Conservation (phyloP, 495 filamentous ascomycete species). For the Penicillium taxi region DNA sequence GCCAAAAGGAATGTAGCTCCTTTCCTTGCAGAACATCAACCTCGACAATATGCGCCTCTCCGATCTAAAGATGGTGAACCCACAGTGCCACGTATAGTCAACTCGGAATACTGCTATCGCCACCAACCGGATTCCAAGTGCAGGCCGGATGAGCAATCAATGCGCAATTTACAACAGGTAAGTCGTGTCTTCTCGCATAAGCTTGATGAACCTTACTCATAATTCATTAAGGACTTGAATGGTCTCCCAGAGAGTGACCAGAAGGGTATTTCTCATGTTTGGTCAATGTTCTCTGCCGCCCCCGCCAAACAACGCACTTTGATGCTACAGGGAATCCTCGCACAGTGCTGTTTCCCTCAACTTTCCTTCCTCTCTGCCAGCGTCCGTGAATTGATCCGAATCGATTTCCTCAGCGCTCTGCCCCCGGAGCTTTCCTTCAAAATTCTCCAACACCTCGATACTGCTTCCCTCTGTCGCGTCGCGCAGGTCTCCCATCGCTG, state of each 20-base stretch:
- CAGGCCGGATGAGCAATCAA: constrained; percentile 84
- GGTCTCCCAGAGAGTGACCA: constrained; percentile 73
- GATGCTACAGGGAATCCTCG: constrained; percentile 90
- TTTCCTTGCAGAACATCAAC: constrained; percentile 80
- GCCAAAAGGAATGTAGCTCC: constrained; percentile 58
- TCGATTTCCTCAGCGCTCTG: constrained; percentile 85
- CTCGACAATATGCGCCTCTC: constrained; percentile 68
- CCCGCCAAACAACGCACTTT: constrained; percentile 88
- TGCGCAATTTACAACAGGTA: constrained; percentile 87
- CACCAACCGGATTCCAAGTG: constrained; percentile 94
- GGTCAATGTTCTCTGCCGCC: constrained; percentile 94
- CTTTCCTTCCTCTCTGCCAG: constrained; percentile 82
- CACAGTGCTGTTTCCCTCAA: constrained; percentile 95
- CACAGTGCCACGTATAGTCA: constrained; percentile 37
- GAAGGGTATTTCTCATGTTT: constrained; percentile 88
- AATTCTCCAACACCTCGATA: constrained; percentile 87
- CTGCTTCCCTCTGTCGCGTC: constrained; percentile 91
- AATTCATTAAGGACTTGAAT: constrained; percentile 54
- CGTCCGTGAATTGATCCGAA: constrained; percentile 85
- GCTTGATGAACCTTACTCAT: not conserved
- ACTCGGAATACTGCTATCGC: constrained; percentile 92
- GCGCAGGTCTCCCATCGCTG: constrained; percentile 89
- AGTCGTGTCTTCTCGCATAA: constrained; percentile 17
- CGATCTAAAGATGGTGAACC: constrained; percentile 30
- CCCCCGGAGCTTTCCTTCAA: constrained; percentile 89